Evolutionary conservation across 2,329 filamentous ascomycete genomes (phyloP).

Genomic region (Colletotrichum gloeosporioides): DNA sequence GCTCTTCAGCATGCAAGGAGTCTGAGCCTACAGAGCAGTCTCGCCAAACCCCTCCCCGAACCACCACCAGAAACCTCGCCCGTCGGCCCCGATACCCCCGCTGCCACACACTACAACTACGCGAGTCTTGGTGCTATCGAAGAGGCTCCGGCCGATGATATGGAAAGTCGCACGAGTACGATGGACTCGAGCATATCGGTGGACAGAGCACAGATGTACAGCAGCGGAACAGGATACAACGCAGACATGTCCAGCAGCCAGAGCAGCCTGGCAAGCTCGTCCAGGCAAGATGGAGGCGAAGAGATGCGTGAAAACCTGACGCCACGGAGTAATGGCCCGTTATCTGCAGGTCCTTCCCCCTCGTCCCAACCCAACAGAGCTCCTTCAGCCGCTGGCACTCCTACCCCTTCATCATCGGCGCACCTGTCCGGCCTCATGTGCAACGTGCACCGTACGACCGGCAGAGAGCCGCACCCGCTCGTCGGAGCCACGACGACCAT

Average conservation of each 20-base stretch:
- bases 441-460: slow-evolving; percentile 84
- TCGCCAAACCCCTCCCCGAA: slow-evolving; percentile 62
- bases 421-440: slow-evolving; percentile 73
- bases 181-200: slow-evolving; percentile 52
- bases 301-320: slow-evolving; percentile 51
- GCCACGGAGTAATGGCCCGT: slow-evolving; percentile 57
- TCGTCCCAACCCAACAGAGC: slow-evolving; percentile 47
- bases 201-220: slow-evolving; percentile 41
- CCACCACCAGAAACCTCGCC: slow-evolving; percentile 41
- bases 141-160: slow-evolving; percentile 37
- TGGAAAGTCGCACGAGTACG: slow-evolving; percentile 48
- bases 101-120: slow-evolving; percentile 38
- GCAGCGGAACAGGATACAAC: slow-evolving; percentile 33
- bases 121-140: slow-evolving; percentile 27
- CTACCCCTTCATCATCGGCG: slow-evolving; percentile 54
- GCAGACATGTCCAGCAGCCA: slow-evolving; percentile 41
- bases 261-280: slow-evolving; percentile 22
- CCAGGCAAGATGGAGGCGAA: slow-evolving; percentile 48
- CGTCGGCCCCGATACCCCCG: slow-evolving; percentile 29
- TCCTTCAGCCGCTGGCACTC: slow-evolving; percentile 45
- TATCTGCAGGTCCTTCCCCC: slow-evolving; percentile 63
- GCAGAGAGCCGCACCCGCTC: slow-evolving; percentile 86
- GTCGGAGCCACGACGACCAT: slow-evolving; percentile 97
- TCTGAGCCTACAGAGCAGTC: slow-evolving; percentile 60
- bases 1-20: slow-evolving; percentile 55